A percentile compares a stretch with the other conserved stretches of the same genome.
These are phyloP conservation scores for Trametes cinnabarina DNA, from an alignment of 768 basidiomycete genomes.

Conservation along the genomic window DNA sequence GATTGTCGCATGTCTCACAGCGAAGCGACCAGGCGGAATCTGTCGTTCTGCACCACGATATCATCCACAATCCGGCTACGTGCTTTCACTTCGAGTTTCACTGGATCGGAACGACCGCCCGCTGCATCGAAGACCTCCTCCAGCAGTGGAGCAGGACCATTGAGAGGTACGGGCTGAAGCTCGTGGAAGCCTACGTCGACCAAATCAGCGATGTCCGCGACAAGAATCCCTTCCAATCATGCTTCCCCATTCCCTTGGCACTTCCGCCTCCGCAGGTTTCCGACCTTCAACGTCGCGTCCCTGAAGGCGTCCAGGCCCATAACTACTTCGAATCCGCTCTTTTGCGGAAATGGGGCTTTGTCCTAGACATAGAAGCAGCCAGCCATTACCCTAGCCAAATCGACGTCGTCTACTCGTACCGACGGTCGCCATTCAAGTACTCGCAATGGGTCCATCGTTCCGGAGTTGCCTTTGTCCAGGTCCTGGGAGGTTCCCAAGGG, in stretches of 20 bases:
- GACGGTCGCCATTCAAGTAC: constrained; percentile 70
- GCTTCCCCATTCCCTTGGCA: constrained; percentile 78
- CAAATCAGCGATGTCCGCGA: constrained; percentile 86
- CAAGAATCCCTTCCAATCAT: constrained; percentile 89
- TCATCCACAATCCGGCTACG: constrained; percentile 92
- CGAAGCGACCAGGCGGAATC: constrained; percentile 86
- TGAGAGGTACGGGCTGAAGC: constrained; percentile 84
- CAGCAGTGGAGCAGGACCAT: constrained; percentile 79
- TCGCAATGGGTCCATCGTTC: constrained; percentile 92
- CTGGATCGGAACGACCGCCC: constrained; percentile 94
- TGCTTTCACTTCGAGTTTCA: constrained; percentile 97
- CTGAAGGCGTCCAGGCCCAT: constrained; percentile 60
- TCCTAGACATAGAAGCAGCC: constrained; percentile 79
- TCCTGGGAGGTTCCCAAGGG: constrained; percentile 73
- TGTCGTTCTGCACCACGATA: constrained; percentile 87
- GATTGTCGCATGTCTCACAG: no score
- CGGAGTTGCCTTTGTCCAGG: constrained; percentile 88
- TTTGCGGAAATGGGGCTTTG: constrained; percentile 74
- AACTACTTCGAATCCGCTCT: constrained; percentile 83
- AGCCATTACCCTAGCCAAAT: constrained; percentile 76
- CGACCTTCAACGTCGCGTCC: constrained; percentile 64
- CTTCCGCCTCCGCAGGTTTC: constrained; percentile 70
- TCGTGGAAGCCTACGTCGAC: constrained; percentile 91
- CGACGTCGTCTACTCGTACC: constrained; percentile 88
- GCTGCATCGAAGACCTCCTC: constrained; percentile 85